Evolutionary conservation across 2,329 filamentous ascomycete species (phyloP).

Genomic region (Didymella arachidicola): DNA sequence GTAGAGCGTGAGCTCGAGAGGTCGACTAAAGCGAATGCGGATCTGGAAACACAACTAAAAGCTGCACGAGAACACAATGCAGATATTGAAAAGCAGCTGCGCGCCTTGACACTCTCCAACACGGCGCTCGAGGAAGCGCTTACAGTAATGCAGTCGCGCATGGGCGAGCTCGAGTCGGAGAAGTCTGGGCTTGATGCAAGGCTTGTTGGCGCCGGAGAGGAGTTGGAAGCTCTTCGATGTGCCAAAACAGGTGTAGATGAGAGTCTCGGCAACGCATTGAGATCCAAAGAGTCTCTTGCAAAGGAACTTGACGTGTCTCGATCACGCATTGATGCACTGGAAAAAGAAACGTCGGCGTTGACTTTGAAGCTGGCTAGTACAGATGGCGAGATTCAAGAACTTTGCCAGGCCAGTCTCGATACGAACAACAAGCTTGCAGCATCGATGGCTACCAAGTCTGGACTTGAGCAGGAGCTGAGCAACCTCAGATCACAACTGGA

Average conservation of each 20-base stretch:
- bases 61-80: constrained; percentile 23
- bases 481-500: constrained; percentile 2
- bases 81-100: constrained; percentile 24
- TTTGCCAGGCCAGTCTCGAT: constrained; percentile 25
- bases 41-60: constrained; percentile 33
- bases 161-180: constrained; percentile 29
- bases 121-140: constrained; percentile 31
- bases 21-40: constrained; percentile 19
- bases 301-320: constrained; percentile 18
- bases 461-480: constrained; percentile 5
- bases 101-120: constrained; percentile 16
- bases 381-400: constrained; percentile 26
- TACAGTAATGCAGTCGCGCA: constrained; percentile 21
- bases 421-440: constrained; percentile 4
- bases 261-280: constrained; percentile 1
- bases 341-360: constrained; percentile 25
- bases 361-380: constrained; percentile 28
- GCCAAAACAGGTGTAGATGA: constrained; percentile 22
- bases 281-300: constrained; percentile 3
- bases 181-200: constrained; percentile 24
- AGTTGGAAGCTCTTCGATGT: constrained; percentile 25
- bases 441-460: constrained; percentile 1
- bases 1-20: constrained; percentile 30
- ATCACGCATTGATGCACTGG: constrained; percentile 20
- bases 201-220: constrained; percentile 20